A percentile compares a stretch with the other conserved stretches of the same genome.
Evolutionary conservation across 1,284 basidiomycete species (phyloP).

Genomic region (Wolfiporia cocos): DNA sequence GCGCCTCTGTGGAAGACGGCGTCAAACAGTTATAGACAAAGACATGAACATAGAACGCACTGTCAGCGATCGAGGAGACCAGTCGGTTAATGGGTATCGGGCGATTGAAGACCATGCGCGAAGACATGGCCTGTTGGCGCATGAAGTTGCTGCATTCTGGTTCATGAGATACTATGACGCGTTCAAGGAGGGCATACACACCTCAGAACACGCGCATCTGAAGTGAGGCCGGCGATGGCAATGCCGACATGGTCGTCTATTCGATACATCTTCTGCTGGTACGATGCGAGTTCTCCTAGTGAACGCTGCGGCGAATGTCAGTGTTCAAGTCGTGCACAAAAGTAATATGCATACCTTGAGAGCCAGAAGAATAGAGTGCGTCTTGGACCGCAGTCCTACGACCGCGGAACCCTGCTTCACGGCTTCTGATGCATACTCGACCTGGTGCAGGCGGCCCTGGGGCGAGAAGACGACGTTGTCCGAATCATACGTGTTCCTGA

Average conservation of each 20-base stretch:
- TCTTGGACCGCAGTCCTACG: conserved; percentile 92
- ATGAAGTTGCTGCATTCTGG: conserved; percentile 83
- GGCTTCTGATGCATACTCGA: conserved; percentile 98
- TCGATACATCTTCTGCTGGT: conserved; percentile 99
- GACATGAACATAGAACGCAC: conserved; percentile 39
- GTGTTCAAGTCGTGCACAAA: not conserved
- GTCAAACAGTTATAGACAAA: not conserved
- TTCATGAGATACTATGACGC: not conserved
- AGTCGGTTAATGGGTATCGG: conserved; percentile 92
- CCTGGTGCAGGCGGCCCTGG: conserved; percentile 88
- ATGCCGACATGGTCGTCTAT: conserved; percentile 99
- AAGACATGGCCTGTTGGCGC: conserved; percentile 97
- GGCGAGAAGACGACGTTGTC: conserved; percentile 97
- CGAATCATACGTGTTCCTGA: conserved; percentile 93
- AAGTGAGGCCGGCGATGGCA: conserved; percentile 96
- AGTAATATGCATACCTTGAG: conserved; percentile 60
- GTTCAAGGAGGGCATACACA: conserved; percentile 27
- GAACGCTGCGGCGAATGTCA: conserved; percentile 64
- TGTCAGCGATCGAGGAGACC: conserved; percentile 92
- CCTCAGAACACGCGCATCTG: conserved; percentile 96
- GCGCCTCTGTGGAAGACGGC: conserved; percentile 67
- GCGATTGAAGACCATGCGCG: conserved; percentile 92
- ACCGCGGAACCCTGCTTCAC: conserved; percentile 99
- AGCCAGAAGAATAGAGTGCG: conserved; percentile 90
- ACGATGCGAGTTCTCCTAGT: conserved; percentile 96